Evolutionary conservation across 169 alveolate species (phyloP).

Genomic region (Plasmodium billcollinsi): DNA sequence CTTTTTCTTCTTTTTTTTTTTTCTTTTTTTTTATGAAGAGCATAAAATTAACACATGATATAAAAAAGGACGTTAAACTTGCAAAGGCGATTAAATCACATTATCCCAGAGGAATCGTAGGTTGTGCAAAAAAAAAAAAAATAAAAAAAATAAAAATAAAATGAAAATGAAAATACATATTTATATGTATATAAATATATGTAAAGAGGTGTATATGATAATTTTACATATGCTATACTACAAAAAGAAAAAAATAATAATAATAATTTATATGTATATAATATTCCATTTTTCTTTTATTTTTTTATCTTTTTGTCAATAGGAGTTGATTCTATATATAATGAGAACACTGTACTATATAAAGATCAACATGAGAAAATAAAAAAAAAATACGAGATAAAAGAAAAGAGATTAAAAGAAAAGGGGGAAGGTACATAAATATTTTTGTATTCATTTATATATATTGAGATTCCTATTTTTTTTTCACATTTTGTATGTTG

Average conservation of each 20-base stretch:
- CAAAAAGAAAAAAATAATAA: background rate
- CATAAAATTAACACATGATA: conserved; percentile 46
- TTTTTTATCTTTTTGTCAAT: background rate
- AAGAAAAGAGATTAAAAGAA: conserved; percentile 36
- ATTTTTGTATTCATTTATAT: background rate
- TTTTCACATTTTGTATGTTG: too few relatives aligned
- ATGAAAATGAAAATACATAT: background rate
- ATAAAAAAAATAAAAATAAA: too few relatives aligned
- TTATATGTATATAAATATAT: background rate
- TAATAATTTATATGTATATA: background rate
- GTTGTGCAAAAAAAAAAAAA: conserved; percentile 14
- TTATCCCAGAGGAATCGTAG: conserved; percentile 77
- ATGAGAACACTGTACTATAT: conserved; percentile 51
- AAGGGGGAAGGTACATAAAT: conserved; percentile 32
- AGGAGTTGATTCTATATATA: conserved; percentile 72
- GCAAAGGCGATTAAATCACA: conserved; percentile 63
- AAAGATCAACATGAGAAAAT: conserved; percentile 48
- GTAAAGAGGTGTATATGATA: background rate
- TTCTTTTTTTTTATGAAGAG: conserved; percentile 12
- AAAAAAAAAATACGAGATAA: conserved; percentile 23
- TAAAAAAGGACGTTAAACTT: conserved; percentile 59
- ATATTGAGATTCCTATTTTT: background rate
- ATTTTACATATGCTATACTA: background rate
- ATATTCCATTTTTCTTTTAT: background rate
- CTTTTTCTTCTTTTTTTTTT: too few relatives aligned